phyloP scores from a whole-genome alignment of 2,329 filamentous ascomycete genomes.

The Trichocomaceae sp. region DNA sequence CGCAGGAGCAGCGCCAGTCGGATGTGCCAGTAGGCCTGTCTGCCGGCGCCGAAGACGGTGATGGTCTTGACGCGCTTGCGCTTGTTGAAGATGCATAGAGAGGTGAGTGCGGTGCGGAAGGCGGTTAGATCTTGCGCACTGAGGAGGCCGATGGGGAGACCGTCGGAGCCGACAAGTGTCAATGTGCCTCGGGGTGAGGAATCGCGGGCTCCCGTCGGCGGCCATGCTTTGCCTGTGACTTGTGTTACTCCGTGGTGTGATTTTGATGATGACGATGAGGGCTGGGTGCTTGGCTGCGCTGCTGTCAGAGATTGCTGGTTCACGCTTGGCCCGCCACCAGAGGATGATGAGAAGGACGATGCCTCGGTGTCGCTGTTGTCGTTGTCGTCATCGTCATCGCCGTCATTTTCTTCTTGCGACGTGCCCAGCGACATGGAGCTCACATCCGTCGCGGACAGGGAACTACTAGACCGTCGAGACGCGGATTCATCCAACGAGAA shows the following conservation, averaged over 20 bases:
- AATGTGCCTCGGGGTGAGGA: slow-evolving; percentile 52
- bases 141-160: slow-evolving; percentile 55
- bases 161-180: slow-evolving; percentile 52
- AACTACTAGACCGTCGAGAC: slow-evolving; percentile 10
- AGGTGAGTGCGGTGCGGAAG: slow-evolving; percentile 59
- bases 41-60: slow-evolving; percentile 78
- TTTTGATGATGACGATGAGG: slow-evolving; percentile 15
- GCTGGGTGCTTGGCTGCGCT: slow-evolving; percentile 17
- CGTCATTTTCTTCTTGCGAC: background rate
- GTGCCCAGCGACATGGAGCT: slow-evolving; percentile 9
- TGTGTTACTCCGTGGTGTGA: slow-evolving; percentile 18
- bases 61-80: slow-evolving; percentile 67
- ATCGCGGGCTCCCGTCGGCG: slow-evolving; percentile 26
- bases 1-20: slow-evolving; percentile 68
- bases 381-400: slow-evolving; percentile 1
- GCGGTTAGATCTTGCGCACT: slow-evolving; percentile 64
- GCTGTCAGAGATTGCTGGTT: slow-evolving; percentile 21
- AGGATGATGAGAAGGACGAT: slow-evolving; percentile 16
- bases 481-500: slow-evolving; percentile 10
- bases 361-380: slow-evolving; percentile 4
- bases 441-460: slow-evolving; percentile 9
- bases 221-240: slow-evolving; percentile 29
- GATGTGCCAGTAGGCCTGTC: slow-evolving; percentile 92
- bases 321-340: slow-evolving; percentile 20
- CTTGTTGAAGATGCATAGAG: slow-evolving; percentile 54